Evolutionary conservation across 768 basidiomycete genomes (phyloP), one percentile per base, ranked within the genome.

Genomic region (Suillus subalutaceus): DNA sequence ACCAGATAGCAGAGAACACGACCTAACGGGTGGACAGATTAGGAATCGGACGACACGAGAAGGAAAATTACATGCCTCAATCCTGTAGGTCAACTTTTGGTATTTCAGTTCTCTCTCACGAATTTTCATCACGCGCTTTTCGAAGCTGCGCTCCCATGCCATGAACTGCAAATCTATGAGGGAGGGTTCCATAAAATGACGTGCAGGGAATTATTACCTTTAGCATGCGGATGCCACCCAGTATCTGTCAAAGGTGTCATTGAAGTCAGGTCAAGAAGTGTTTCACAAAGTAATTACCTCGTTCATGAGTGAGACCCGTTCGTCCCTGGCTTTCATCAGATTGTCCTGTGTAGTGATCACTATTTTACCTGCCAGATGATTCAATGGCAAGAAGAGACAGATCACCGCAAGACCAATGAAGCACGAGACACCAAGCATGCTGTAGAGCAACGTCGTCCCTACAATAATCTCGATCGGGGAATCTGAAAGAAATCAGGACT

Each of bases 81-180:
- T 92, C 52, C 84, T 86, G 76, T 96, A 98, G 77, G 94, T 97
- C 58, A 93, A 76, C 70, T 86, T 89, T 73, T 96, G 94, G 76
- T 88, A 94, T 71, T 88, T 88, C 30, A 97, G 81, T 75, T 97
- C 95, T 69, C 88, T 90, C 52, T 88, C 88, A 32, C 95, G 86
- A 66, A 97, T 82, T 62, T 85, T 87, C 63, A 91, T 75, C 0
- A 96, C 88, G 12, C 83, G 84, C 30, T 83, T 81, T 77, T 97
- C 95, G 70, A 96, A 96, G 73, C 88, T 93, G 32, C 95, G 88
- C 75, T 97, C 95, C 95, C 89, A 90, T 18, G 94, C 95, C 94
- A 97, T 96, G 78, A 96, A 97, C 89, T 91, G 71, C 41, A 63
- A 46, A 30, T 26, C 15, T 6, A 57, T 13, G 26, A 18, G 16